Base-by-base conservation (phyloP, 202 grass and related monocot genomes). In the Cymbopogon flexuosus region DNA sequence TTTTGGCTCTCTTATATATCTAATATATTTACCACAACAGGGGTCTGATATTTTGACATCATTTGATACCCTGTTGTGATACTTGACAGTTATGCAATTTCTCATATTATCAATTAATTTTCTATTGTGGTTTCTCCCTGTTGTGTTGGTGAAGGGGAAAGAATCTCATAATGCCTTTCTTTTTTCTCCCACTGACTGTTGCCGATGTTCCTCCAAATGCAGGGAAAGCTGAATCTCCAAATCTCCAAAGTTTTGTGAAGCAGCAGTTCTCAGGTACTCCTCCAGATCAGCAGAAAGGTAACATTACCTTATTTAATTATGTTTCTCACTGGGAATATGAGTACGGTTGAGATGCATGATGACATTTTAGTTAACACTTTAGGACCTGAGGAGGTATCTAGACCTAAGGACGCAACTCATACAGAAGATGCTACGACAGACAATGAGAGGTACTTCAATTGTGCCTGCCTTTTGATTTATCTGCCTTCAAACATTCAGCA, bases 171-270 rank as follows among this genome's bases (percentile, higher is more conserved):
- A 72, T 72, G 22, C 15, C 4, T 30, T 13, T 60, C 39, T 24
- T 31, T 15, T 62, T 23, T 8, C 30, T 35, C 18, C 8, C 41
- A 64, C 33, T 35, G 3, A 10, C 24, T 33, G 13, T 60, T 78
- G 54, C 56, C 43, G 27, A 71, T 89, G 6, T 77, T 87, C 33
- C n/a, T 86, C 15, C 37, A 84, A 87, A 77, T 82, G 42, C 47
- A 97, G 95, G 89, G 72, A 94, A 93, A 88, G 68, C 67, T 23
- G 90, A 91, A 69, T 70, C 88, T 84, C 91, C 90, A 19, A 86
- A 94, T 76, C 79, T 94, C 33, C 85, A 79, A 85, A 94, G 92
- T 88, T 94, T 97, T 81, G 90, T 90, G 21, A 80, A 69, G 34
- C 89, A 89, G 69, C 90, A 94, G 39, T 94, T 94, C 39, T 79